Conservation (phyloP, 129 eudicot genomes). For the Solidago caesia region DNA sequence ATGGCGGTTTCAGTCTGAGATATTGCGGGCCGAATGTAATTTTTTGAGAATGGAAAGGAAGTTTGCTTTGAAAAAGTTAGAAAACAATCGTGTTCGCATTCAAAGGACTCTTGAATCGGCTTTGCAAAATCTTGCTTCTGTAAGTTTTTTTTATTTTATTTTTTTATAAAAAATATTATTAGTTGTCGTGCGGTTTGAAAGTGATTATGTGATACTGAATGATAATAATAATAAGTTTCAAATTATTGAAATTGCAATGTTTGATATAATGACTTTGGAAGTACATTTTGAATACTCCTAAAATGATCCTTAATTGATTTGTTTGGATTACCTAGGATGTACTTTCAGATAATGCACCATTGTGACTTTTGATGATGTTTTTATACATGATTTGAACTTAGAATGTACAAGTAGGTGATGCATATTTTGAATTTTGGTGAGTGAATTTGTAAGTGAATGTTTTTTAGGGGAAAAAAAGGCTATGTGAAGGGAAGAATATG, state of each 20-base stretch:
- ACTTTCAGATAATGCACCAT: neutral
- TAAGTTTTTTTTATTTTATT: conserved; percentile 23
- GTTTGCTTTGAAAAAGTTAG: conserved; percentile 68
- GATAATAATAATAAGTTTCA: too few relatives aligned
- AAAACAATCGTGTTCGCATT: conserved; percentile 54
- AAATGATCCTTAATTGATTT: neutral
- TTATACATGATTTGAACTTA: neutral
- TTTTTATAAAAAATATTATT: neutral
- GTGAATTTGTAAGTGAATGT: neutral
- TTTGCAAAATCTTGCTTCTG: conserved; percentile 70
- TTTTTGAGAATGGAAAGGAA: conserved; percentile 84
- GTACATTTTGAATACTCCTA: neutral
- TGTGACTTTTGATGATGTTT: neutral
- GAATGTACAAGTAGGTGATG: conserved; percentile 11
- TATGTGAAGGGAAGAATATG: conserved; percentile 66
- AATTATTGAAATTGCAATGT: too few relatives aligned
- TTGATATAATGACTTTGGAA: neutral
- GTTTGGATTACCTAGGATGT: neutral
- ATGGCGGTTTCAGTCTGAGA: conserved; percentile 93
- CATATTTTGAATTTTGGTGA: neutral
- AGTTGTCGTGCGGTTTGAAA: too few relatives aligned
- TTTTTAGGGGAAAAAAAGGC: conserved; percentile 72
- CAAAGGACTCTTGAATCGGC: conserved; percentile 65
- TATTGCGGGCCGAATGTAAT: conserved; percentile 82
- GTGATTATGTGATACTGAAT: neutral